These are phyloP conservation scores for Tuber melanosporum DNA, from an alignment of 495 filamentous ascomycete genomes.

Conservation along the genomic window DNA sequence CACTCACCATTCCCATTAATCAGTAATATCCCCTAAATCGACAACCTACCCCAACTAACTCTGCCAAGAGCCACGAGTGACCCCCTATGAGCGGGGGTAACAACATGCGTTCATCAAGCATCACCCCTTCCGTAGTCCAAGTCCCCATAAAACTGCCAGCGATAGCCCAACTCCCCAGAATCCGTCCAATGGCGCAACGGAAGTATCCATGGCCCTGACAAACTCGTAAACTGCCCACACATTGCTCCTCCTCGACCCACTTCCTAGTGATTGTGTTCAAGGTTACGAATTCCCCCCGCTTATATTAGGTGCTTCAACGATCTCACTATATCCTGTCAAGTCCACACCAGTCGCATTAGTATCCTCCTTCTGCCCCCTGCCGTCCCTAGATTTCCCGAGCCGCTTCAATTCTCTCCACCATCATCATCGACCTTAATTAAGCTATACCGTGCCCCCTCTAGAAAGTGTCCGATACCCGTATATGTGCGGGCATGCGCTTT, in stretches of 20 bases:
- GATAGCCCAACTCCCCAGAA: not conserved
- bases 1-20: not conserved
- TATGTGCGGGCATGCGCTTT: not conserved
- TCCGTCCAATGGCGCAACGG: not conserved
- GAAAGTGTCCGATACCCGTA: too few species aligned
- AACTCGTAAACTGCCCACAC: not conserved
- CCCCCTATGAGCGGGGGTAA: not conserved
- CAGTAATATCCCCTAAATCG: not conserved
- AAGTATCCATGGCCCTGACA: not conserved
- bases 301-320: not conserved
- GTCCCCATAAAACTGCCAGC: not conserved
- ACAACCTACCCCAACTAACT: not conserved
- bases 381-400: not conserved
- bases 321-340: not conserved
- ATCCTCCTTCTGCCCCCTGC: not conserved
- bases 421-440: too few species aligned
- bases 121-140: not conserved
- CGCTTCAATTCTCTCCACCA: not conserved
- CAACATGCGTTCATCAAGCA: not conserved
- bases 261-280: not conserved
- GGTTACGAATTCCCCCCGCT: not conserved
- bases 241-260: not conserved
- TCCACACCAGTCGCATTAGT: not conserved
- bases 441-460: too few species aligned
- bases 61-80: not conserved